Base-by-base conservation (phyloP, 768 basidiomycete species). In the Macrolepiota dolichaula region DNA sequence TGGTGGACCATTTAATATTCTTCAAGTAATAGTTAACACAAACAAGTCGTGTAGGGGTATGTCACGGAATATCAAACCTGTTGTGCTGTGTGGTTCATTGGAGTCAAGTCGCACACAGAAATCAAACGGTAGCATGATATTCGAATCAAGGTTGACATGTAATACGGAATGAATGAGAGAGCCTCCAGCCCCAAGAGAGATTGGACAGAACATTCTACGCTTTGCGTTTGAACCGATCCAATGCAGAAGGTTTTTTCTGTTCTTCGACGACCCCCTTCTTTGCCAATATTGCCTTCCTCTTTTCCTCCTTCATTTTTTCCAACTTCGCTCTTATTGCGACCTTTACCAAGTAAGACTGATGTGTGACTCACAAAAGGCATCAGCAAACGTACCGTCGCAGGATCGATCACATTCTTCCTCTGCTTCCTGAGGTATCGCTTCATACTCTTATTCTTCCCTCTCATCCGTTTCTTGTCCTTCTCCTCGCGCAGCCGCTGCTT, bases 321-420 rank as follows among this genome's bases (percentile, higher is more conserved):
- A 89, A 68, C 69, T 89, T 90, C 49, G 81, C 82, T 9, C 87
- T 85, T 59, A 89, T 81, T 1, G 87, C 85, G 58, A 92, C 81
- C 78, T 80, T 59, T 19, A 40, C 32, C 0, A 42, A 32, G 11
- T 24, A 27, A 24, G 38, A 38, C 32, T 24, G 56, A 55, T 19
- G 15, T 15, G 19, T 29, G 47, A 5, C 25, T 35, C 4, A 32
- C 29, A 19, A 19, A 36, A 47, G n/a, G 17, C 40, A n/a, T 17
- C 22, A 19, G 40, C 24, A 22, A 42, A 15, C 83, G 57, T 63
- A 89, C 90, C 24, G 83, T 80, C 24, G 82, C 80, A 24, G 93
- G 92, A 71, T 98, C 95, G 63, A 98, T 85, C 51, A 98, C 92
- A 68, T 98, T 97, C 79, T 96, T 94, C 71, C 93, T 85, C 73